These are phyloP conservation scores for Blakeslea trispora DNA, from an alignment of 371 early-diverging fungal genomes.

Conservation along the genomic window DNA sequence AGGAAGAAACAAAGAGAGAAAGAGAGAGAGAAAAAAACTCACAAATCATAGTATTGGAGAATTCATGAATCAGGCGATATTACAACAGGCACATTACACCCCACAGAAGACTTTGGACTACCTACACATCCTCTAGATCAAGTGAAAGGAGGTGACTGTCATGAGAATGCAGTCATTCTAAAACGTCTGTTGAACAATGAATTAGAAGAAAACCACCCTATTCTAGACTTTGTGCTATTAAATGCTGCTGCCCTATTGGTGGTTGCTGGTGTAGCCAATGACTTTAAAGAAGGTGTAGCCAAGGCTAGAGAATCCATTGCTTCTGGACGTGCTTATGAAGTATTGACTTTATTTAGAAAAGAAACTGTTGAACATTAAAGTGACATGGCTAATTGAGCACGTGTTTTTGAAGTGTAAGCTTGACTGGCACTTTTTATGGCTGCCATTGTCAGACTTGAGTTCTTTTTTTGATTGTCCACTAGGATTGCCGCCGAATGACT, in stretches of 20 bases:
- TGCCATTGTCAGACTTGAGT: conserved; percentile 4
- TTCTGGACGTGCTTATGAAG: conserved; percentile 67
- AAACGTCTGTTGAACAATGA: conserved; percentile 63
- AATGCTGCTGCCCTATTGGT: conserved; percentile 87
- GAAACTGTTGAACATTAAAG: conserved; percentile 33
- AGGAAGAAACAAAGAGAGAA: no score
- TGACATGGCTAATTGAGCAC: conserved; percentile 2
- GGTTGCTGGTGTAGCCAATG: conserved; percentile 75
- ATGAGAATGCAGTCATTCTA: conserved; percentile 75
- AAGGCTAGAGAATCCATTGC: conserved; percentile 76
- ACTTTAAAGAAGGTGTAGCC: conserved; percentile 77
- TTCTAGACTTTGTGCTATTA: conserved; percentile 89
- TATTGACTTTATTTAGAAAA: conserved; percentile 65
- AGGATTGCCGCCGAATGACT: no score
- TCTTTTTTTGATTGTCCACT: conserved; percentile 4
- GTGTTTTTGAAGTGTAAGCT: conserved; percentile 8
- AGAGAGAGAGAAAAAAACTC: no score
- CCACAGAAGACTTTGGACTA: conserved; percentile 85
- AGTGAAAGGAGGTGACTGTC: conserved; percentile 81
- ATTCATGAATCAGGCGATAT: conserved; percentile 62
- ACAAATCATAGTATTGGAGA: conserved; percentile 78
- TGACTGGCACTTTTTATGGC: conserved; percentile 1
- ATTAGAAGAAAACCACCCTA: conserved; percentile 62
- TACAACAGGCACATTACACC: conserved; percentile 66
- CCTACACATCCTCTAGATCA: conserved; percentile 66